phyloP scores from a whole-genome alignment of 257 asterid species.

The Ehretia macrophylla region DNA sequence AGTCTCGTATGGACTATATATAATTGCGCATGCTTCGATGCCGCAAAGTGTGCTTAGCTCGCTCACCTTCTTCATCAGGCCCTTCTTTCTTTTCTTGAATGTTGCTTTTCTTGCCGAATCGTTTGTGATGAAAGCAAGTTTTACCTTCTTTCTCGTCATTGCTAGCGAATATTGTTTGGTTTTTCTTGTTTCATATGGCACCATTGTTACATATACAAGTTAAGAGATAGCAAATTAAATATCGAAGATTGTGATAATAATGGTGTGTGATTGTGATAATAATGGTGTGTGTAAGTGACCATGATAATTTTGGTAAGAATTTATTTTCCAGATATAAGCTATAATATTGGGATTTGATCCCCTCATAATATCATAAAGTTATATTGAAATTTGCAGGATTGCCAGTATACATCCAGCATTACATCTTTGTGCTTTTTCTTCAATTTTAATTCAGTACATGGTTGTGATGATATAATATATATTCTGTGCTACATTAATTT shows the following conservation, averaged over 20 bases:
- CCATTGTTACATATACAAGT: conserved; percentile 22
- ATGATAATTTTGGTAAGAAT: neutral
- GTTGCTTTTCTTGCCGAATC: conserved; percentile 69
- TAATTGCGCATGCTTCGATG: conserved; percentile 60
- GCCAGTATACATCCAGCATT: no score
- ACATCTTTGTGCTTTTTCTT: no score
- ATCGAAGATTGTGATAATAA: conserved; percentile 30
- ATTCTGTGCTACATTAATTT: no score
- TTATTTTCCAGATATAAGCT: no score
- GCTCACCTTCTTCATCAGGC: conserved; percentile 61
- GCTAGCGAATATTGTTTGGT: neutral
- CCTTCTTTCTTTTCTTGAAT: conserved; percentile 67
- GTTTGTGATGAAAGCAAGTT: conserved; percentile 58
- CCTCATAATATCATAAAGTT: no score
- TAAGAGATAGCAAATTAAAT: conserved; percentile 33
- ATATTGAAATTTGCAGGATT: no score
- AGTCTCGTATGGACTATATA: conserved; percentile 60
- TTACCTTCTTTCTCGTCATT: conserved; percentile 74
- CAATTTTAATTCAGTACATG: no score
- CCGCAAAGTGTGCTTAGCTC: conserved; percentile 75
- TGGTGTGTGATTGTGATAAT: no score
- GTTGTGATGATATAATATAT: no score
- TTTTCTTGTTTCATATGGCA: neutral
- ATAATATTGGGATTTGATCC: no score
- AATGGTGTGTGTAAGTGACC: no score